phyloP scores from a whole-genome alignment of 208 protist species.

The Trypanosoma cruzi region DNA sequence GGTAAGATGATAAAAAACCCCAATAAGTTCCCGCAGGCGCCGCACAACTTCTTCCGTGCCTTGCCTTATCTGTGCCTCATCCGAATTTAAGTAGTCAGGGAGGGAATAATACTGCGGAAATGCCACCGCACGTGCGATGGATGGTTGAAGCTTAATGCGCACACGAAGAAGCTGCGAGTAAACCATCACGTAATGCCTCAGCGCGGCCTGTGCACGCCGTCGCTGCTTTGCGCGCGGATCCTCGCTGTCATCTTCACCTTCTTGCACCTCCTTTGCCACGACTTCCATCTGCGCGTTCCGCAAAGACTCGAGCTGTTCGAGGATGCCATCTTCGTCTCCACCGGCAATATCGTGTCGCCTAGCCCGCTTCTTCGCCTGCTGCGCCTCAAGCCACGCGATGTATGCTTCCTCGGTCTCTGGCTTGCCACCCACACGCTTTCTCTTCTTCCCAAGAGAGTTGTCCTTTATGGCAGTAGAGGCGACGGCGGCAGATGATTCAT shows the following conservation, averaged over 20 bases:
- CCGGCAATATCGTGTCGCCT: not conserved
- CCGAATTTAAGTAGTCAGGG: conserved; percentile 38
- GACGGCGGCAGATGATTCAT: conserved; percentile 15
- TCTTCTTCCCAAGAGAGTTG: not conserved
- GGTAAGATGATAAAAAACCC: conserved; percentile 18
- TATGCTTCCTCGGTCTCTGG: conserved; percentile 80
- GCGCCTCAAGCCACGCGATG: conserved; percentile 59
- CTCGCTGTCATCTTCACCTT: conserved; percentile 13
- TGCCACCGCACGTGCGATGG: conserved; percentile 51
- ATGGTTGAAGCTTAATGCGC: conserved; percentile 75
- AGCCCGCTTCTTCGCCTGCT: conserved; percentile 27
- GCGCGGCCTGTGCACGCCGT: conserved; percentile 35
- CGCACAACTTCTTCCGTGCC: conserved; percentile 10
- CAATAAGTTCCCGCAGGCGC: conserved; percentile 20
- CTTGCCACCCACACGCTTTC: conserved; percentile 23
- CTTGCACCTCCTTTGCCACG: conserved; percentile 20
- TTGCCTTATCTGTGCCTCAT: conserved; percentile 17
- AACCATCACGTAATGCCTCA: conserved; percentile 67
- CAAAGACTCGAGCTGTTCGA: conserved; percentile 45
- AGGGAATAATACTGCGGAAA: conserved; percentile 85
- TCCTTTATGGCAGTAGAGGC: conserved; percentile 24
- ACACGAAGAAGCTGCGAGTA: conserved; percentile 76
- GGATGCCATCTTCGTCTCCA: conserved; percentile 40
- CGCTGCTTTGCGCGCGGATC: conserved; percentile 28
- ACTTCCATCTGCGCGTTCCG: conserved; percentile 40